Evolutionary conservation across 2,329 filamentous ascomycete genomes (phyloP).

Genomic region (Aspergillus sp.): DNA sequence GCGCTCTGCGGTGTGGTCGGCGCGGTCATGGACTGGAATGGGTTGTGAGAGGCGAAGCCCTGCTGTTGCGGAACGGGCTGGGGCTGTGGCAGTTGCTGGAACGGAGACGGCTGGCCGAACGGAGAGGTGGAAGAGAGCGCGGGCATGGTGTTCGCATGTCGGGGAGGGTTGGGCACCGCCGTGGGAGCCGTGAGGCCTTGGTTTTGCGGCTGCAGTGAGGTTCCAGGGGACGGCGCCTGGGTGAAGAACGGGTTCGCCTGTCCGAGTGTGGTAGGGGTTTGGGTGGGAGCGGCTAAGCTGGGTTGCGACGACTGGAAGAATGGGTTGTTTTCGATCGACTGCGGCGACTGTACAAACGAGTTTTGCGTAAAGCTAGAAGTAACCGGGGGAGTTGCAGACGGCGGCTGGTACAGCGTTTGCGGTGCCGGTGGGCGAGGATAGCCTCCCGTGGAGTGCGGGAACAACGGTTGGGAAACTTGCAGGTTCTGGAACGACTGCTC

Average conservation of each 20-base stretch:
- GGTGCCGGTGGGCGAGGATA: slow-evolving; percentile 45
- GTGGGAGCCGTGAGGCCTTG: slow-evolving; percentile 13
- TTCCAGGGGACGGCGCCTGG: slow-evolving; percentile 22
- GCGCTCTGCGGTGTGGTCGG: slow-evolving; percentile 20
- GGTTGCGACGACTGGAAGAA: slow-evolving; percentile 41
- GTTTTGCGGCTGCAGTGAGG: slow-evolving; percentile 22
- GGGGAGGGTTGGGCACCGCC: slow-evolving; percentile 18
- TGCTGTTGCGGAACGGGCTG: slow-evolving; percentile 22
- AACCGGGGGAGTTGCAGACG: slow-evolving; percentile 45
- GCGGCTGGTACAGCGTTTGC: slow-evolving; percentile 38
- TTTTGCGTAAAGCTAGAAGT: slow-evolving; percentile 35
- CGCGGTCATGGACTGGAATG: slow-evolving; percentile 31
- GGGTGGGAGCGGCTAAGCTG: slow-evolving; percentile 23
- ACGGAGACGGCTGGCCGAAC: slow-evolving; percentile 27
- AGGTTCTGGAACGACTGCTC: slow-evolving; percentile 74
- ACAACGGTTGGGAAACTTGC: slow-evolving; percentile 68
- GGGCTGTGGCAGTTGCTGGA: slow-evolving; percentile 21
- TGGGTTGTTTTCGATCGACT: slow-evolving; percentile 40
- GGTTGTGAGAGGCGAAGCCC: slow-evolving; percentile 26
- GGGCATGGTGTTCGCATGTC: slow-evolving; percentile 42
- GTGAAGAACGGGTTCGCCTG: slow-evolving; percentile 38
- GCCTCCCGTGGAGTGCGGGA: slow-evolving; percentile 73
- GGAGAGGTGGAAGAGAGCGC: slow-evolving; percentile 30
- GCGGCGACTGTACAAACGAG: slow-evolving; percentile 33
- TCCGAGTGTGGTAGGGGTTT: slow-evolving; percentile 22